Base-by-base conservation (phyloP, 345 rosid species). In the Dipteronia dyeriana region DNA sequence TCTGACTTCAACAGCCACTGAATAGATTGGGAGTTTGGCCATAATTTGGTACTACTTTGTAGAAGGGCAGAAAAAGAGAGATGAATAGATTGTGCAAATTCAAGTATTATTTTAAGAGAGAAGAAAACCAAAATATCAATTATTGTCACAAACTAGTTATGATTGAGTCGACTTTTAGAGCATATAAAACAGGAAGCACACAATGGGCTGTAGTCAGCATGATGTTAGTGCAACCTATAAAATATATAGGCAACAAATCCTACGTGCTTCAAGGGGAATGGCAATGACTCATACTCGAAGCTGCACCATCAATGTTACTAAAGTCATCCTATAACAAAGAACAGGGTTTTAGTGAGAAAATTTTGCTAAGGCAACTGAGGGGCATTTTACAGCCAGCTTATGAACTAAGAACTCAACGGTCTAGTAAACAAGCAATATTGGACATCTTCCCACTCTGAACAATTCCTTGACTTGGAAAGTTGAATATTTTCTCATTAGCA, bases 1-100 rank as follows among this genome's bases (percentile, higher is more conserved):
- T 60, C 54, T 39, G 20, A 34, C 54, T 62, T 45, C 59, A 74
- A 74, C 2, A 45, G 39, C 45, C 60, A 61, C 45, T 62, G 57
- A 62, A 23, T 25, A 22, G 54, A 69, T 20, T 0, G 20, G 7
- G 26, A 51, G 54, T 12, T 14, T 17, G 13, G 7, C 13, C 25
- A n/a, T 25, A 31, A 56, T 31, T 29, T 11, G 22, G 59, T 17
- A 51, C 61, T 34, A 56, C 43, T 71, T 13, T 22, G 22, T 41
- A 57, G 9, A 14, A 8, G n/a, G 67, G 41, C 39, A 41, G 20
- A 61, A 0, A 61, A 16, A 60, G 29, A 20, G 16, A 31, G 41
- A 10, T 43, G 59, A 73, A 60, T 2, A 38, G 57, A 22, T 39
- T 20, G 19, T 7, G 14, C 68, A 6, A 9, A 39, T 10, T 41